Base-by-base conservation (phyloP, 2,329 filamentous ascomycete genomes). In the Didymellaceae sp. region DNA sequence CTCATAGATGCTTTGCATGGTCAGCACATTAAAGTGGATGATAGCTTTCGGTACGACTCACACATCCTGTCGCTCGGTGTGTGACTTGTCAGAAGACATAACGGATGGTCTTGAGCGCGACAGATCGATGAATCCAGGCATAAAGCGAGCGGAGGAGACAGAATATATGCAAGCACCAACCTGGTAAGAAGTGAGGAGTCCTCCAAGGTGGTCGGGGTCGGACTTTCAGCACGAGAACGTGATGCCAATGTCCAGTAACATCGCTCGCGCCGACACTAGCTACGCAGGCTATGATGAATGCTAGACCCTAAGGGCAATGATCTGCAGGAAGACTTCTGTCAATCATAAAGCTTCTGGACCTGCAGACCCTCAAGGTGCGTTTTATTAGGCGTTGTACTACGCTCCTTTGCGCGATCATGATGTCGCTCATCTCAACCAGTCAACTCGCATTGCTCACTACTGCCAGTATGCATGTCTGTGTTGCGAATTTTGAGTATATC, bases 1-100 rank as follows among this genome's bases (percentile, higher is more conserved):
- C 26, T 58, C 55, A 18, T 49, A 30, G 18, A 50, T 13, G 25
- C 55, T 58, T n/a, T 8, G 14, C 7, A 10, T 5, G 11, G 32
- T 56, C n/a, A 58, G 50, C 3, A n/a, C 2, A 20, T 7, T 39
- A 25, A 11, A 20, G 11, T 1, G 10, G 28, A 20, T 11, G 3
- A 5, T 2, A 8, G 3, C 16, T 6, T 14, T 21, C n/a, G 14
- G 7, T 24, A 16, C 10, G 9, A 14, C 49, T 18, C 50, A 60
- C 57, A 45, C 55, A 55, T 60, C 55, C 17, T 55, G 54, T 37
- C 52, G 45, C 46, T 60, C 57, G 21, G 39, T 32, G 20, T 47
- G 37, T 31, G 48, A 28, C 41, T 55, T 58, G 25, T 34, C 44
- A 32, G 57, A n/a, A n/a, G n/a, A 25, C 57, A 60, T 60, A 37